Evolutionary conservation across 371 early-diverging fungal species (phyloP).

Genomic region (Circinella minor): DNA sequence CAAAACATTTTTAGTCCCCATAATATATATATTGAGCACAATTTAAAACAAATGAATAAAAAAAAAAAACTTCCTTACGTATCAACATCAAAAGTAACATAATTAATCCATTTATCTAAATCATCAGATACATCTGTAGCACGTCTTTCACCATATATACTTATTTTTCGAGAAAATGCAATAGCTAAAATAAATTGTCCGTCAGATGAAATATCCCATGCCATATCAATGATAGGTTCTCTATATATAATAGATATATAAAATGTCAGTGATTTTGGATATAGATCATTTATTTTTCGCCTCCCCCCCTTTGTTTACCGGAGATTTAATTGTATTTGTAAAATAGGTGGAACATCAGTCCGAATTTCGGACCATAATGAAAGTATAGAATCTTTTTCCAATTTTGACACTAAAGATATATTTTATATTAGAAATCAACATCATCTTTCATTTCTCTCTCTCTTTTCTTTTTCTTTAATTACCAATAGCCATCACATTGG

Average conservation of each 20-base stretch:
- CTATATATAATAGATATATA: constrained; percentile 5
- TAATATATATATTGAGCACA: too few relatives aligned
- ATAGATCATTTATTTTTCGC: too few relatives aligned
- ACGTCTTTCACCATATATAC: constrained; percentile 58
- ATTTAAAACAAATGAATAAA: too few relatives aligned
- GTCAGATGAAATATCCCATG: constrained; percentile 77
- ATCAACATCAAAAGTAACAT: constrained; percentile 46
- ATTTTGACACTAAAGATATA: constrained; percentile 19
- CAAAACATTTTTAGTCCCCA: too few relatives aligned
- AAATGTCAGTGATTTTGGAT: too few relatives aligned
- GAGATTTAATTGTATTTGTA: constrained; percentile 29
- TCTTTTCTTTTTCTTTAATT: background rate
- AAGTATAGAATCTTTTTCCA: constrained; percentile 19
- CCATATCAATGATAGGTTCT: constrained; percentile 55
- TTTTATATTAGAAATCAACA: background rate
- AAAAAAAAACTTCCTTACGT: constrained; percentile 31
- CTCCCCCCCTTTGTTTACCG: too few relatives aligned
- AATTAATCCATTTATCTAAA: constrained; percentile 45
- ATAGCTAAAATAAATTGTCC: constrained; percentile 75
- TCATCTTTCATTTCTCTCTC: too few relatives aligned
- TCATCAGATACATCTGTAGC: constrained; percentile 28
- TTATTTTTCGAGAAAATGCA: constrained; percentile 47
- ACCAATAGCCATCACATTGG: constrained; percentile 27
- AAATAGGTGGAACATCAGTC: constrained; percentile 26
- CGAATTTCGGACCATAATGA: constrained; percentile 48